Evolutionary conservation across 805 yeast species (phyloP).

Genomic region (Saturnispora kantuleensis): DNA sequence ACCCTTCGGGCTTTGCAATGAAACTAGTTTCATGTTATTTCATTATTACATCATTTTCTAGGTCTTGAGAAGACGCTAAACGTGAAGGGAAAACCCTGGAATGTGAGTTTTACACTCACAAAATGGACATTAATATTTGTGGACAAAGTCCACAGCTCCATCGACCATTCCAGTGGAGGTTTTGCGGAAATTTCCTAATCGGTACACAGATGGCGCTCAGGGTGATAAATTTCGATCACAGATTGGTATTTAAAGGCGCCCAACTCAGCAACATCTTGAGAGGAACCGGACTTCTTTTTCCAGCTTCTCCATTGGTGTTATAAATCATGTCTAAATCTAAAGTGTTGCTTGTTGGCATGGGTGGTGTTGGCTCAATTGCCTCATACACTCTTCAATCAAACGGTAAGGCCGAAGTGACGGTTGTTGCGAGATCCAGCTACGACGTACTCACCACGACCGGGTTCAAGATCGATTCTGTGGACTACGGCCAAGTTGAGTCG

Average conservation of each 20-base stretch:
- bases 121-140: not conserved
- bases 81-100: no score
- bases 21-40: no score
- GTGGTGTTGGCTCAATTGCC: slow-evolving; percentile 78
- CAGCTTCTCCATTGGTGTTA: not conserved
- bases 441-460: slow-evolving; percentile 42
- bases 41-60: no score
- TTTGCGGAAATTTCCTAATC: slow-evolving; percentile 3
- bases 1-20: no score
- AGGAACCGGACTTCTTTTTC: no score
- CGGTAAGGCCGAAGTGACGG: slow-evolving; percentile 43
- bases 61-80: no score
- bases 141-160: not conserved
- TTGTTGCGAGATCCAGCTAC: slow-evolving; percentile 59
- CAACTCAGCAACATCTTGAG: no score
- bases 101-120: no score
- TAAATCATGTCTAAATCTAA: slow-evolving; percentile 17
- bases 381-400: slow-evolving; percentile 50
- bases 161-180: not conserved
- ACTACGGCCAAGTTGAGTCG: slow-evolving; percentile 43
- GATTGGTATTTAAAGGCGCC: no score
- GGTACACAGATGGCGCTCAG: not conserved
- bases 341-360: slow-evolving; percentile 65
- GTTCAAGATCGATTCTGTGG: slow-evolving; percentile 48
- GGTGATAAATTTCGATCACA: no score